Evolutionary conservation across 352 stramenopile species (phyloP).

Genomic region (Pythium scleroteichum): DNA sequence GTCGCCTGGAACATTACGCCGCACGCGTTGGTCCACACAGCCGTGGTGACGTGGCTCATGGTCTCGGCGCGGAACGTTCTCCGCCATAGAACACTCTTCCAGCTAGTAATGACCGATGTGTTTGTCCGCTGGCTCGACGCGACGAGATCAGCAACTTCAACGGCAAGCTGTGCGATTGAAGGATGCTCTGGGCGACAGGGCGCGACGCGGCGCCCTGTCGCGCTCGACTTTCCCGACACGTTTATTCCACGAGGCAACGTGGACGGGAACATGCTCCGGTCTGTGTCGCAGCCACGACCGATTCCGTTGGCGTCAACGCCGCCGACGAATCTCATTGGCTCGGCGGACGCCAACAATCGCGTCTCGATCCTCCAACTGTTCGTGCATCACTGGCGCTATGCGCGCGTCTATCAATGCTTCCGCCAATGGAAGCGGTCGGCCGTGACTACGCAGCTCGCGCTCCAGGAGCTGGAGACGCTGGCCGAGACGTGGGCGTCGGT

Average conservation of each 20-base stretch:
- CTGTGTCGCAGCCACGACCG: neutral
- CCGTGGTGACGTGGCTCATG: slow-evolving; percentile 39
- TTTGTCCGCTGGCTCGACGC: slow-evolving; percentile 16
- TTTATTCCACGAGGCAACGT: slow-evolving; percentile 3
- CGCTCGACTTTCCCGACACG: neutral
- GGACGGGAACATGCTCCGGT: neutral
- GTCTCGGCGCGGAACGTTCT: neutral
- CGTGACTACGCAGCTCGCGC: slow-evolving; percentile 18
- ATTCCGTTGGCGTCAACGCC: neutral
- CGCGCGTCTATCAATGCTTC: slow-evolving; percentile 29
- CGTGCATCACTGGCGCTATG: slow-evolving; percentile 27
- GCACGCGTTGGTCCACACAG: neutral
- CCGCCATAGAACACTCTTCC: neutral
- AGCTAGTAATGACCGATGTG: neutral
- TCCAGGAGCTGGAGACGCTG: slow-evolving; percentile 24
- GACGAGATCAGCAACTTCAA: slow-evolving; percentile 25
- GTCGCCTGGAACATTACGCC: neutral
- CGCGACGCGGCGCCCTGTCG: slow-evolving; percentile 1
- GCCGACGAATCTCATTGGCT: slow-evolving; percentile 9
- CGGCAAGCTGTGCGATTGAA: neutral
- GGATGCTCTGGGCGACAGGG: neutral
- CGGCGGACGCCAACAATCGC: neutral
- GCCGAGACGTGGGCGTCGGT: slow-evolving; percentile 16
- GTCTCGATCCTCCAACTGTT: slow-evolving; percentile 28
- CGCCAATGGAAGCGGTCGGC: slow-evolving; percentile 23